These are phyloP conservation scores for Scheffersomyces cryptocercus DNA, from an alignment of 1,139 yeast genomes.

Conservation along the genomic window DNA sequence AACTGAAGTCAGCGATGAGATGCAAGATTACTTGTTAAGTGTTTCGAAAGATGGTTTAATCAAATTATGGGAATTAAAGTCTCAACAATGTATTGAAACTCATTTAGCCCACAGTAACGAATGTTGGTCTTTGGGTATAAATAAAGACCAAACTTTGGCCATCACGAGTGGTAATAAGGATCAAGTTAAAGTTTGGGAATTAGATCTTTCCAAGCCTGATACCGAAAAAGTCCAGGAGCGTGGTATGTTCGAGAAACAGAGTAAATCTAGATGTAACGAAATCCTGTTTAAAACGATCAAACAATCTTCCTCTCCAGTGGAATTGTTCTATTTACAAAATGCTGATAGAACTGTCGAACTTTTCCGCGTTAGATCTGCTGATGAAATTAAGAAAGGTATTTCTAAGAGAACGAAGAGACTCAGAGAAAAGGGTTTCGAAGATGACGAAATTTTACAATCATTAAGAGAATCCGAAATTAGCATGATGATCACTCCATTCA, in stretches of 20 bases:
- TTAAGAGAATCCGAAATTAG: constrained; percentile 56
- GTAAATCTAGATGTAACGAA: constrained; percentile 71
- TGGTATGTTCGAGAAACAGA: constrained; percentile 75
- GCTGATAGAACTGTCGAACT: constrained; percentile 81
- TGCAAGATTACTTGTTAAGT: constrained; percentile 72
- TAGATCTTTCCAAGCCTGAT: constrained; percentile 57
- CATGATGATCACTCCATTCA: constrained; percentile 63
- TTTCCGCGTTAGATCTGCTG: constrained; percentile 73
- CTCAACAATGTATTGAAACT: constrained; percentile 91
- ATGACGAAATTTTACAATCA: constrained; percentile 60
- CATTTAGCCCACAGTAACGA: constrained; percentile 93
- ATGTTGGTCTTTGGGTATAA: constrained; percentile 79
- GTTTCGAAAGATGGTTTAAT: constrained; percentile 87
- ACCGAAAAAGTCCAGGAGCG: constrained; percentile 54
- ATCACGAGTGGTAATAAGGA: constrained; percentile 80
- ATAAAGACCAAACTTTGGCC: constrained; percentile 37
- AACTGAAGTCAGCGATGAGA: constrained; percentile 40
- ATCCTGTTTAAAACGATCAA: constrained; percentile 52
- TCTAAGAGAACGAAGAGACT: constrained; percentile 79
- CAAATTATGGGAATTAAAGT: constrained; percentile 88
- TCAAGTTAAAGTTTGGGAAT: constrained; percentile 80
- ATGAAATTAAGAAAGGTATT: constrained; percentile 78
- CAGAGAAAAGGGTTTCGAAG: constrained; percentile 62
- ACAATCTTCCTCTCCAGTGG: constrained; percentile 25
- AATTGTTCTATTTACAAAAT: constrained; percentile 69